phyloP scores from a whole-genome alignment of 2,329 filamentous ascomycete species.

The Trichoderma sp. region DNA sequence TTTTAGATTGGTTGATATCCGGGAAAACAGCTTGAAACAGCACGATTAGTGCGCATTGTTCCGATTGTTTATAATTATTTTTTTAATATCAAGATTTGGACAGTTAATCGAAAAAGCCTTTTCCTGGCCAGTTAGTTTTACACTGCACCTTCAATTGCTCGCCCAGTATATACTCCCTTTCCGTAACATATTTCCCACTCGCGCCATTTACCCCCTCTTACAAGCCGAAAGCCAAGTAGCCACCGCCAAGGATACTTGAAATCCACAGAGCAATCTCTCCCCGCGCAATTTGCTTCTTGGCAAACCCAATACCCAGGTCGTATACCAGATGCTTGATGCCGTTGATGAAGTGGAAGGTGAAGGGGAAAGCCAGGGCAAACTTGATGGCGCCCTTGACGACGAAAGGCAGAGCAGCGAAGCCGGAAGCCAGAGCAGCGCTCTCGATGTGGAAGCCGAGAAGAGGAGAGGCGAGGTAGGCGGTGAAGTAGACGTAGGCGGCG shows the following conservation, averaged over 20 bases:
- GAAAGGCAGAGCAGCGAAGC: constrained; percentile 62
- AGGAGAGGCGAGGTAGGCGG: constrained; percentile 80
- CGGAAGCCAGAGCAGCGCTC: constrained; percentile 61
- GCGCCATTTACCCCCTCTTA: constrained; percentile 37
- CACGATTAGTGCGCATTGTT: not conserved
- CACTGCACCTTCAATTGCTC: constrained; percentile 12
- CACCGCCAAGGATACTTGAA: constrained; percentile 47
- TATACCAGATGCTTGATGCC: constrained; percentile 59
- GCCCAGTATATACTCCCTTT: constrained; percentile 5
- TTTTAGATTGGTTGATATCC: constrained; percentile 32
- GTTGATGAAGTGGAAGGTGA: constrained; percentile 61
- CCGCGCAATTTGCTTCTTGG: constrained; percentile 51
- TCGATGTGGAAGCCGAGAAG: constrained; percentile 68
- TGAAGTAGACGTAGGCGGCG: constrained; percentile 76
- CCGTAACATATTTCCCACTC: not conserved
- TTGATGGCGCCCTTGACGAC: constrained; percentile 62
- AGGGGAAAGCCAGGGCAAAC: constrained; percentile 62
- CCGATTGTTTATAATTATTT: constrained; percentile 11
- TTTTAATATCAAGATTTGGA: constrained; percentile 18
- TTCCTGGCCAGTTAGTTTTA: constrained; percentile 22
- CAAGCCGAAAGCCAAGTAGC: constrained; percentile 55
- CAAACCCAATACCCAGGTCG: constrained; percentile 57
- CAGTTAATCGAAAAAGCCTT: constrained; percentile 20
- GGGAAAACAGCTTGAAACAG: not conserved
- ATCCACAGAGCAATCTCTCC: constrained; percentile 55